These are phyloP conservation scores for Pseudogymnoascus sp. DNA, from an alignment of 2,329 filamentous ascomycete genomes.

Conservation along the genomic window DNA sequence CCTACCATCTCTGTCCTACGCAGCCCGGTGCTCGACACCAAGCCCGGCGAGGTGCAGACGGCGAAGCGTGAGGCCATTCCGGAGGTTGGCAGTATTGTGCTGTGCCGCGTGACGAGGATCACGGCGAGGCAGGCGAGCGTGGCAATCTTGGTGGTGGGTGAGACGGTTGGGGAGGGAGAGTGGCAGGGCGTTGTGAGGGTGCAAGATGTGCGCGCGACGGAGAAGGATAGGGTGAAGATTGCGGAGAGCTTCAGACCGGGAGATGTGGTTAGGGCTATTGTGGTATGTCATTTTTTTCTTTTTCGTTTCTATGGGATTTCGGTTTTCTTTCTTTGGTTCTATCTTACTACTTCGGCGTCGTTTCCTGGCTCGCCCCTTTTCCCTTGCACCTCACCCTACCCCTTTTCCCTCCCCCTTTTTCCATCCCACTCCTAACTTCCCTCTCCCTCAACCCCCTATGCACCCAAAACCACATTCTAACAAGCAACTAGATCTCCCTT, in stretches of 20 bases:
- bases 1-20: constrained; percentile 51
- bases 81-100: constrained; percentile 69
- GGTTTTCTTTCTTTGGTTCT: background rate
- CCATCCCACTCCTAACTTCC: background rate
- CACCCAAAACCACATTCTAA: background rate
- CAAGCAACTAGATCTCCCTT: constrained; percentile 60
- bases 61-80: constrained; percentile 63
- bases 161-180: constrained; percentile 65
- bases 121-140: constrained; percentile 79
- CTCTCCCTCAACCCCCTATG: constrained; percentile 12
- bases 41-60: constrained; percentile 27
- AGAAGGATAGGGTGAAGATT: constrained; percentile 91
- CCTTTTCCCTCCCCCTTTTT: background rate
- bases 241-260: constrained; percentile 88
- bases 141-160: constrained; percentile 75
- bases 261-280: constrained; percentile 79
- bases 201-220: constrained; percentile 89
- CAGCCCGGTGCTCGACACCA: background rate
- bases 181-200: constrained; percentile 80
- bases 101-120: constrained; percentile 80
- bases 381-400: background rate
- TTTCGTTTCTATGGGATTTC: no score
- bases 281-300: constrained; percentile 43
- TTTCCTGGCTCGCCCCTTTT: background rate
- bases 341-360: background rate